Conservation (phyloP, 139 green algal genomes). For the Auxenochlorella pyrenoidosa region DNA sequence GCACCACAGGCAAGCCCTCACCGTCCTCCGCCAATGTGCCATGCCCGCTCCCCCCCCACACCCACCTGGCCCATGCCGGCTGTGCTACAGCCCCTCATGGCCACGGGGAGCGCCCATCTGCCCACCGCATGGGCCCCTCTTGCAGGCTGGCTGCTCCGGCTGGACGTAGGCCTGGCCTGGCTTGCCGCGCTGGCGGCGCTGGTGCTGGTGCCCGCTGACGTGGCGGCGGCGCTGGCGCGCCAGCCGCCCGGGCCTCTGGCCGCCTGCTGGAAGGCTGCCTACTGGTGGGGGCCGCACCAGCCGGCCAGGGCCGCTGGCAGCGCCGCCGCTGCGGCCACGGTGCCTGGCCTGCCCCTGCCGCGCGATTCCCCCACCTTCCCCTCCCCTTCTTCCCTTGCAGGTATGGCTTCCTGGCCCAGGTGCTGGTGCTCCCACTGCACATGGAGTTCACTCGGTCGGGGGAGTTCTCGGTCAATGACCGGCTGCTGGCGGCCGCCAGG, state of each 20-base stretch:
- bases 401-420: constrained; percentile 60
- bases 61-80: background rate
- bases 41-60: background rate
- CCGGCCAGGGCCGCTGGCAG: no score
- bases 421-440: constrained; percentile 65
- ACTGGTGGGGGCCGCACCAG: constrained; percentile 59
- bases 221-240: constrained; percentile 38
- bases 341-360: background rate
- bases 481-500: constrained; percentile 22
- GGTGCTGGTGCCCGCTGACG: constrained; percentile 66
- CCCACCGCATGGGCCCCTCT: background rate
- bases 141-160: constrained; percentile 46
- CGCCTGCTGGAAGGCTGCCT: constrained; percentile 53
- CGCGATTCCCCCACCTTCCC: background rate
- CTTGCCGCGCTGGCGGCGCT: constrained; percentile 59
- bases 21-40: background rate
- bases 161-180: constrained; percentile 68
- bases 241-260: constrained; percentile 33
- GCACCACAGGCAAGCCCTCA: constrained; percentile 10
- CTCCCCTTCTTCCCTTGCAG: background rate
- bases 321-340: background rate
- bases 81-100: no score
- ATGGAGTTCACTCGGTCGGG: constrained; percentile 56
- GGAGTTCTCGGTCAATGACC: constrained; percentile 51
- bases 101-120: no score